Evolutionary conservation across 108 stramenopile species (phyloP).

Genomic region (Epithemia pelagica): DNA sequence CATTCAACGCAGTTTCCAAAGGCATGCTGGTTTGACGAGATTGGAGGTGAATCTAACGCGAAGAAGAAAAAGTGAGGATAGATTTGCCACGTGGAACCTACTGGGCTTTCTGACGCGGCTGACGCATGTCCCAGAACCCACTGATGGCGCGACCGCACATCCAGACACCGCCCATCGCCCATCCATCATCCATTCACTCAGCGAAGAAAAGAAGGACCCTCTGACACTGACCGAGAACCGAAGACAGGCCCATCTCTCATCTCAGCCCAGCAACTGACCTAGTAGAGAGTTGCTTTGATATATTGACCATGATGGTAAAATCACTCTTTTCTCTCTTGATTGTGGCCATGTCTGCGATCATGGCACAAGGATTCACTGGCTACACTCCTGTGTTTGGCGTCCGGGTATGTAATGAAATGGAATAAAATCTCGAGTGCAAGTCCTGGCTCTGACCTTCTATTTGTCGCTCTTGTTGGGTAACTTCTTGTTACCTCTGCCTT

Average conservation of each 20-base stretch:
- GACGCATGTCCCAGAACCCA: background rate
- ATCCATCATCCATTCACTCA: background rate
- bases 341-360: constrained; percentile 37
- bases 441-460: background rate
- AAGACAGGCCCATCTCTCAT: too few relatives aligned
- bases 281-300: too few relatives aligned
- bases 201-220: background rate
- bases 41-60: too few relatives aligned
- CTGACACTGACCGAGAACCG: too few relatives aligned
- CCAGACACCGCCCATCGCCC: background rate
- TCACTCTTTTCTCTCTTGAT: constrained; percentile 45
- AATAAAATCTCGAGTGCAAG: background rate
- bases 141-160: background rate
- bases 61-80: too few relatives aligned
- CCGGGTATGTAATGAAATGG: background rate
- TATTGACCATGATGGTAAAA: constrained; percentile 31
- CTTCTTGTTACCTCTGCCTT: background rate
- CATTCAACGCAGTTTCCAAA: constrained; percentile 10
- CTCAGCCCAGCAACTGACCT: too few relatives aligned
- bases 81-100: too few relatives aligned
- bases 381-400: constrained; percentile 11
- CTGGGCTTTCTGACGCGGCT: background rate
- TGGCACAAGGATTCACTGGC: constrained; percentile 58
- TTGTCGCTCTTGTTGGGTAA: too few relatives aligned
- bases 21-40: constrained; percentile 29